These are phyloP conservation scores for Penstemon newberryi DNA, from an alignment of 257 asterid genomes.

Conservation along the genomic window DNA sequence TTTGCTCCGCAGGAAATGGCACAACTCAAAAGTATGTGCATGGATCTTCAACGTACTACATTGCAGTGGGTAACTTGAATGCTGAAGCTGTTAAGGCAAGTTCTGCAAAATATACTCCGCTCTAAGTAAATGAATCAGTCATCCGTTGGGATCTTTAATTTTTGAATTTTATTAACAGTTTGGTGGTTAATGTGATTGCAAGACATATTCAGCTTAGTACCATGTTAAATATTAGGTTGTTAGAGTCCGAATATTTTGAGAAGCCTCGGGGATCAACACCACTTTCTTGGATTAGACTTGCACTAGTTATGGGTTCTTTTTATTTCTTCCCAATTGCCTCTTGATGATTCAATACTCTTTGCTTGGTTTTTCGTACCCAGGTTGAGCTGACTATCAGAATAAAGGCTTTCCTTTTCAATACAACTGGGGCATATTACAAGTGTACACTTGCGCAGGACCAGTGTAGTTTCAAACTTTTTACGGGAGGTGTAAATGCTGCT, in stretches of 20 bases:
- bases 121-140: not conserved
- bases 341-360: conserved; percentile 4
- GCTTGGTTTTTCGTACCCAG: conserved; percentile 37
- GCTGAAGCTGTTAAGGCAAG: conserved; percentile 55
- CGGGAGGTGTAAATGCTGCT: conserved; percentile 52
- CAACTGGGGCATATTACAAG: conserved; percentile 57
- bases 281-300: conserved; percentile 5
- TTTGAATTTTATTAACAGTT: not conserved
- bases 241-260: conserved; percentile 3
- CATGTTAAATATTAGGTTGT: not conserved
- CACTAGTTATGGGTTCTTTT: not conserved
- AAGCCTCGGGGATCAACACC: not conserved
- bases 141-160: not conserved
- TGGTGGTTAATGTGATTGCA: not conserved
- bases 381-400: conserved; percentile 48
- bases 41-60: conserved; percentile 56
- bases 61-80: conserved; percentile 76
- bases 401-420: conserved; percentile 51
- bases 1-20: conserved; percentile 64
- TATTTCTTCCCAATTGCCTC: not conserved
- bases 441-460: conserved; percentile 51
- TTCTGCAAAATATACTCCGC: conserved; percentile 14
- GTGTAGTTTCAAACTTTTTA: conserved; percentile 49
- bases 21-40: conserved; percentile 44
- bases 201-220: not conserved